Conservation (phyloP, 2,329 filamentous ascomycete genomes). For the Tolypocladium sp. region DNA sequence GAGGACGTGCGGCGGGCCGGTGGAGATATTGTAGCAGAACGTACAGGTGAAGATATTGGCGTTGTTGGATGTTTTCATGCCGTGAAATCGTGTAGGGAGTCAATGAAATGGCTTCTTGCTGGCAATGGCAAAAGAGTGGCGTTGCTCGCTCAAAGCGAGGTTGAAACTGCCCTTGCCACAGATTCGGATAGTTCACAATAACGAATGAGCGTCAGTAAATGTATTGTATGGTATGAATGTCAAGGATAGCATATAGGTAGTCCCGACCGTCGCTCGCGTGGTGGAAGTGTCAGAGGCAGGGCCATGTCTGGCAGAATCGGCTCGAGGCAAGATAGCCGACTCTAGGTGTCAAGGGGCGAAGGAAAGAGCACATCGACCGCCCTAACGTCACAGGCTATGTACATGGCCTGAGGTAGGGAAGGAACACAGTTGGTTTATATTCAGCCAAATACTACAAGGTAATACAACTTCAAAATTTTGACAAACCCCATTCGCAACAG, state of each 20-base stretch:
- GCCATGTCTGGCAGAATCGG: not conserved
- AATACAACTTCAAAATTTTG: not conserved
- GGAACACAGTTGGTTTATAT: not conserved
- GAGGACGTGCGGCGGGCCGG: constrained; percentile 27
- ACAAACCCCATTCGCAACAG: not conserved
- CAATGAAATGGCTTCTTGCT: too few species aligned
- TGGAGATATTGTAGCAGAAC: constrained; percentile 40
- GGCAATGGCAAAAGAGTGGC: not conserved
- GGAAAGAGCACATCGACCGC: not conserved
- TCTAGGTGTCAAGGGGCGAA: not conserved
- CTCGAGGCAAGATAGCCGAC: not conserved
- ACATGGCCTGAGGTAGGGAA: not conserved
- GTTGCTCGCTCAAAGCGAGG: not conserved
- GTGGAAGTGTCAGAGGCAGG: not conserved
- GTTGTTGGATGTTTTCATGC: not conserved
- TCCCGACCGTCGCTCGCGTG: not conserved
- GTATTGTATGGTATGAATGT: not conserved
- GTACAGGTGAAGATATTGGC: constrained; percentile 38
- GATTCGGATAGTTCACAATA: not conserved
- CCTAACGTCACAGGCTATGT: not conserved
- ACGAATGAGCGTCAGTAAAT: not conserved
- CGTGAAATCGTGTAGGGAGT: not conserved
- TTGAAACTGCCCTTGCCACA: not conserved
- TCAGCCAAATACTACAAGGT: not conserved
- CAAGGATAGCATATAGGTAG: not conserved